A percentile compares a stretch with the other conserved stretches of the same genome.
These are phyloP conservation scores for Udeniomyces megalosporus DNA, from an alignment of 768 basidiomycete genomes.

Conservation along the genomic window DNA sequence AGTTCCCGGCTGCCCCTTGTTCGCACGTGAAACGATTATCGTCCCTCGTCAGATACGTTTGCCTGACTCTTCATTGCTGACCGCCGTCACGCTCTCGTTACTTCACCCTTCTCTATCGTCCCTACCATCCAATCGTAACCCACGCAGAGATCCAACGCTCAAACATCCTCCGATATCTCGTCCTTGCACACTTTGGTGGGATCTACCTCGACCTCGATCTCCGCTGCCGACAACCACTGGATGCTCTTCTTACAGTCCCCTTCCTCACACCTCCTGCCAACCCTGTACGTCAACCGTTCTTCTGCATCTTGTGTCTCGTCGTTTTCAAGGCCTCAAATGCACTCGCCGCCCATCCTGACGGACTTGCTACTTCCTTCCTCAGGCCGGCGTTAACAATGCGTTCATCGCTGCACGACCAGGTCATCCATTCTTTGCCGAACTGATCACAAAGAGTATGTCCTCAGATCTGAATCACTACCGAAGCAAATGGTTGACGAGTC, in stretches of 20 bases:
- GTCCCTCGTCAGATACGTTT: no score
- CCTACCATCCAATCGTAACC: no score
- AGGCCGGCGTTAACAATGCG: constrained; percentile 1
- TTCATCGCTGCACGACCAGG: not conserved
- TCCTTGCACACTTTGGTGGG: not conserved
- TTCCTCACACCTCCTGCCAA: not conserved
- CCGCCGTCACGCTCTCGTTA: no score
- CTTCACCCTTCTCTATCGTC: no score
- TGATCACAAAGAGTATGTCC: not conserved
- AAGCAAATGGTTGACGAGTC: no score
- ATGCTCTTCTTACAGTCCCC: not conserved
- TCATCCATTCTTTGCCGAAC: not conserved
- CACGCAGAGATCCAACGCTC: not conserved
- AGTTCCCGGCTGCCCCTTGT: no score
- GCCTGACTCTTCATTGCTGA: no score
- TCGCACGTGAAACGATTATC: no score
- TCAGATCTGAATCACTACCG: not conserved
- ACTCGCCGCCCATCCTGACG: no score
- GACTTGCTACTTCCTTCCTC: no score
- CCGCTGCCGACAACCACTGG: not conserved
- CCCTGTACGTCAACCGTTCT: not conserved
- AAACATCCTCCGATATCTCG: constrained; percentile 1
- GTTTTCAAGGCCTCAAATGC: no score
- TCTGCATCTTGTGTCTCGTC: no score
- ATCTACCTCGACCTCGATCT: constrained; percentile 4